These are phyloP conservation scores for Kodamaea plutei DNA, from an alignment of 1,139 yeast species.

Conservation along the genomic window DNA sequence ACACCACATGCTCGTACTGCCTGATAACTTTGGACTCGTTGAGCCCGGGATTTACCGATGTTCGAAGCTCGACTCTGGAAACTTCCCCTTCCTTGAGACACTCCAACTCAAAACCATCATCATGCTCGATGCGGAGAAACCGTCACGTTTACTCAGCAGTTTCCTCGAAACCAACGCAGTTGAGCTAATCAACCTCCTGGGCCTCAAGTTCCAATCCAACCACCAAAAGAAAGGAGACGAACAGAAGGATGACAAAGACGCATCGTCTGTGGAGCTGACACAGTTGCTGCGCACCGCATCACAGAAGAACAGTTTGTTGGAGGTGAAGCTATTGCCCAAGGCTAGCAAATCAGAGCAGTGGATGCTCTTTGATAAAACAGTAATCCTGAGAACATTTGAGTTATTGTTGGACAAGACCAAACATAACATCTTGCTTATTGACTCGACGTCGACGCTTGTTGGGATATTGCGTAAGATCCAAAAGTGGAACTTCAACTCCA, in stretches of 20 bases:
- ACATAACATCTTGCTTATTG: slow-evolving; percentile 72
- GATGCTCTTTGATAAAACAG: slow-evolving; percentile 64
- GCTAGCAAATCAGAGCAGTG: slow-evolving; percentile 50
- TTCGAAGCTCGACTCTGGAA: slow-evolving; percentile 50
- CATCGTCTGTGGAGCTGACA: slow-evolving; percentile 1
- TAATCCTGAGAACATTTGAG: slow-evolving; percentile 55
- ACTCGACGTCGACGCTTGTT: slow-evolving; percentile 72
- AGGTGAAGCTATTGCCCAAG: slow-evolving; percentile 9
- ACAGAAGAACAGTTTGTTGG: slow-evolving; percentile 3
- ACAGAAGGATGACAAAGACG: slow-evolving; percentile 7
- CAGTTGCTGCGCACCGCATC: slow-evolving; percentile 2
- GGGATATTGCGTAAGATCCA: slow-evolving; percentile 80
- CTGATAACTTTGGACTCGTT: slow-evolving; percentile 74
- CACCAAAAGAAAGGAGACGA: slow-evolving; percentile 19
- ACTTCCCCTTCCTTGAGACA: slow-evolving; percentile 65
- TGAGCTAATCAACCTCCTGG: slow-evolving; percentile 44
- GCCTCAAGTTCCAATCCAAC: slow-evolving; percentile 38
- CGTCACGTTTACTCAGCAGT: slow-evolving; percentile 49
- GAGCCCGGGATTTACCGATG: slow-evolving; percentile 69
- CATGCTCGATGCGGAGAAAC: slow-evolving; percentile 68
- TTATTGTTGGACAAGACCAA: slow-evolving; percentile 58
- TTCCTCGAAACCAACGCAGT: slow-evolving; percentile 44
- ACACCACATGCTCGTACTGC: slow-evolving; percentile 62
- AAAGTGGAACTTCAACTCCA: slow-evolving; percentile 84
- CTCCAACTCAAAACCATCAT: slow-evolving; percentile 54